Evolutionary conservation across 1,284 basidiomycete species (phyloP), one percentile per base, ranked within the genome.

Genomic region (Trametes sp.): DNA sequence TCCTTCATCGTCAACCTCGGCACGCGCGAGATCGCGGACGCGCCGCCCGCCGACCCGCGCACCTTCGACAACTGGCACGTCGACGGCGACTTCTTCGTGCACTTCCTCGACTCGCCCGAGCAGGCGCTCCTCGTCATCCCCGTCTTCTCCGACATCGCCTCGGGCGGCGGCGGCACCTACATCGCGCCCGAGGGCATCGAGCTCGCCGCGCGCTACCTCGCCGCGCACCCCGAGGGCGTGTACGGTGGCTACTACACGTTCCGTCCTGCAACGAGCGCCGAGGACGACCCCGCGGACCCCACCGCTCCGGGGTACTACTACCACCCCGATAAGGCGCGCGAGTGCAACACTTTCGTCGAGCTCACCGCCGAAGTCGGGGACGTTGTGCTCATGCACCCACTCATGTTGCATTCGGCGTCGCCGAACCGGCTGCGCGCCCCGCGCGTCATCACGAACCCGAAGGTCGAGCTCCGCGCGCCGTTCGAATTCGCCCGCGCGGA

Each of bases 351-450:
- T 23, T 87, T 88, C 70, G 80, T 82, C 29, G 85, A 87, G 74
- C 76, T 86, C 72, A 85, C 83, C 0, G 86, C 85, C 49, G 77
- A 83, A 55, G 72, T 82, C 50, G 87, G 86, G 21, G 87, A 88
- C 68, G 86, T 87, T 28, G 81, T 87, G 21, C 78, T 88, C 33
- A 75, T 88, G 75, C 86, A 88, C 73, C 86, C 86, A 44, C 74
- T 88, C 62, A 88, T 87, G 85, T 73, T 86, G 59, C 86, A 88
- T 68, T 83, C 85, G 11, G 86, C 87, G n/a, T 83, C 83, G 44
- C 84, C 82, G 74, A 89, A 89, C 72, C 77, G 82, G 63, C 73
- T 81, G 36, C 81, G 86, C 24, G 70, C 79, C 19, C 83, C 82
- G 42, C 77, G 86, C 57, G 77, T 88, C 59, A 88, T 88, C 70